phyloP scores from a whole-genome alignment of 2,329 filamentous ascomycete genomes.

The Trichoderma guizhouense region DNA sequence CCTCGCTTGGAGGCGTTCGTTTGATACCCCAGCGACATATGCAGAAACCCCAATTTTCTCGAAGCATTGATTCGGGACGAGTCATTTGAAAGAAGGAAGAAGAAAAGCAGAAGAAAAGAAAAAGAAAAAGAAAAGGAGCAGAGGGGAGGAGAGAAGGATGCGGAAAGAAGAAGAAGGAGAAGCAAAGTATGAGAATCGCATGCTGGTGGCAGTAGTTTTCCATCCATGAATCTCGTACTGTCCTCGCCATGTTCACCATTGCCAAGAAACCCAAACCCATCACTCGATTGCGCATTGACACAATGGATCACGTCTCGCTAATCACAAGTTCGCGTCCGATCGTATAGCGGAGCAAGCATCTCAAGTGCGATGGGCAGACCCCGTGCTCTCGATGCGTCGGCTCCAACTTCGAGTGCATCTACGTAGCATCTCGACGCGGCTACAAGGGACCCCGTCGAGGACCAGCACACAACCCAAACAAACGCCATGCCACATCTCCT shows the following conservation, averaged over 20 bases:
- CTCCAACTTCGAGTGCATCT: slow-evolving; percentile 61
- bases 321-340: neutral
- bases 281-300: neutral
- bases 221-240: neutral
- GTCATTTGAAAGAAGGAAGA: neutral
- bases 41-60: neutral
- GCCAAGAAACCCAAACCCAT: neutral
- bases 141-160: neutral
- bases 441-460: slow-evolving; percentile 59
- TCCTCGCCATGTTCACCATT: neutral
- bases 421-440: slow-evolving; percentile 70
- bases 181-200: neutral
- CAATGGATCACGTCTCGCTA: slow-evolving; percentile 2
- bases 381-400: slow-evolving; percentile 67
- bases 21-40: neutral
- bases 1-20: neutral
- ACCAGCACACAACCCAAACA: slow-evolving; percentile 44
- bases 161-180: neutral
- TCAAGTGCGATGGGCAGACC: slow-evolving; percentile 70
- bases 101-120: neutral
- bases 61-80: neutral
- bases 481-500: slow-evolving; percentile 47
- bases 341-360: slow-evolving; percentile 58
- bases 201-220: neutral
- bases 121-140: neutral